phyloP scores from a whole-genome alignment of 495 filamentous ascomycete genomes.

The Alectoria sarmentosa region DNA sequence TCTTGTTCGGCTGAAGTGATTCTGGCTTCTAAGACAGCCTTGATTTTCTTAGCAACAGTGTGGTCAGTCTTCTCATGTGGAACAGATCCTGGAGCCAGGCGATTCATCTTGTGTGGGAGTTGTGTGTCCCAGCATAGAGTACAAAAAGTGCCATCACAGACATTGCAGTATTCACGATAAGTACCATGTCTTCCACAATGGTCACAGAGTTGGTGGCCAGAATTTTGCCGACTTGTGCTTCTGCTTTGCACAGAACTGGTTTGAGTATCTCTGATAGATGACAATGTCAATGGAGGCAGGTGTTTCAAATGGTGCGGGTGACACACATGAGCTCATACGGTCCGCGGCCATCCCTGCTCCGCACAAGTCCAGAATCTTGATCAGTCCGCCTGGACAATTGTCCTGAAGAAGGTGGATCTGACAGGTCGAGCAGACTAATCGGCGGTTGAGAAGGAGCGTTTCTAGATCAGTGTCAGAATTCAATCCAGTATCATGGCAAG shows the following conservation, averaged over 20 bases:
- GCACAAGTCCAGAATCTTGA: background rate
- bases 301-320: too few relatives aligned
- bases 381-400: background rate
- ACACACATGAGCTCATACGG: background rate
- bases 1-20: conserved; percentile 17
- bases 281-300: background rate
- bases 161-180: conserved; percentile 8
- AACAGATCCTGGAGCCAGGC: conserved; percentile 14
- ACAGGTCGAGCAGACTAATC: conserved; percentile 7
- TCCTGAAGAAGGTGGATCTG: background rate
- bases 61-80: conserved; percentile 25
- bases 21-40: conserved; percentile 10
- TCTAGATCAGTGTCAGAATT: background rate
- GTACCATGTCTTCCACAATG: background rate
- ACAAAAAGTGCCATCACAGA: conserved; percentile 14
- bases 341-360: background rate
- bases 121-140: conserved; percentile 6
- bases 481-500: background rate
- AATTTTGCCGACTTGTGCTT: conserved; percentile 4
- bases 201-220: conserved; percentile 12
- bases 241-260: background rate
- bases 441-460: background rate
- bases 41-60: conserved; percentile 8
- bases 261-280: background rate
- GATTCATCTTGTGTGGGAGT: background rate